Evolutionary conservation across 345 rosid genomes (phyloP), one percentile per base, ranked within the genome.

Genomic region (Eucalyptus erythrocorys): DNA sequence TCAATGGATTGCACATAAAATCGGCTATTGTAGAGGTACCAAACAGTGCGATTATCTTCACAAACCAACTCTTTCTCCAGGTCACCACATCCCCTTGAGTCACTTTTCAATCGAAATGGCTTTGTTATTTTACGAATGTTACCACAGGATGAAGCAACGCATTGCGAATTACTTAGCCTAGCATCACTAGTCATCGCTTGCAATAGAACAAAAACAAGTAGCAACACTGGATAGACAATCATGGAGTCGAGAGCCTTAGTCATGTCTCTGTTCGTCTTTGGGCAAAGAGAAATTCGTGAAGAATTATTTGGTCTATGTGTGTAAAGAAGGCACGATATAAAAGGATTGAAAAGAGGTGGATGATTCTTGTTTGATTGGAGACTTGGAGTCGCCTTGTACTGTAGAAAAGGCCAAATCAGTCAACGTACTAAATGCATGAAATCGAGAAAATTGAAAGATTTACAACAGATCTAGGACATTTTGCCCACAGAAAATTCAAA

Each of bases 61-160:
- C 24, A 68, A 16, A 14, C 0, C 6, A 68, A 3, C 42, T 68
- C 42, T 2, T 3, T 8, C 0, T 17, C 0, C 0, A 0, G 0
- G 0, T 34, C 2, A 34, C 26, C 43, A 6, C 81, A 34, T 17
- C 45, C 81, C 0, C 21, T 0, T 0, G 0, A 0, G 3, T 68
- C 81, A 34, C 43, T 68, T 43, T 68, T 34, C 13, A 68, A 0
- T 68, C 43, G 43, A 10, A 68, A 68, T 0, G 24, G 24, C 1
- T 32, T 0, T 1, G 1, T 8, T 34, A 68, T 68, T 3, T 17
- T 9, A 11, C 0, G 43, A 68, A 68, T 71, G 26, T 37, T 42
- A 19, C 45, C 81, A 71, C 26, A 37, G 0, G 81, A 71, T 8
- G 81, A 71, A 71, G 26, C 26, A 0, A 71, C 0, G 1, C 81